Evolutionary conservation across 2,329 filamentous ascomycete genomes (phyloP), one percentile per base, ranked within the genome.

Genomic region (Alternaria arbusti): DNA sequence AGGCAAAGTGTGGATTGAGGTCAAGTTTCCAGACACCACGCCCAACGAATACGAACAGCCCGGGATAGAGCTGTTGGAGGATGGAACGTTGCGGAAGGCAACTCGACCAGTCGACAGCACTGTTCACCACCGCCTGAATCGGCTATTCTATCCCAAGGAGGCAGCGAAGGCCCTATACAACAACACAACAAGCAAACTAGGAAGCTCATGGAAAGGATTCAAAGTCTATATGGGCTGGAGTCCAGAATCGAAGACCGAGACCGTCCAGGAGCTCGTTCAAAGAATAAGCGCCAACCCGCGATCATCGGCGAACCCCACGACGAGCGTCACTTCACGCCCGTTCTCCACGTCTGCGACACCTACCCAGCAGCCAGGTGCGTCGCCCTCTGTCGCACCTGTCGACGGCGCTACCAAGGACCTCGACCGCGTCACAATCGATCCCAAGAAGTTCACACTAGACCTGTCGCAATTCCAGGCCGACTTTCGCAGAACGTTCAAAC

Each of bases 1-100:
- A 15, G 80, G 82, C n/a, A 79, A 76, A 23, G 77, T 74, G 54
- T 85, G 83, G 84, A 73, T 86, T 6, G 83, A 86, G 52, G 75
- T 85, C 17, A 77, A 75, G 15, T 85, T 84, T 51, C 85, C 84
- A 1, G 78, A 82, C 47, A 82, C 81, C 5, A 84, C 84, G 43
- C 84, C 84, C 1, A 72, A 77, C 64, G 84, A 86, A 63, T 86
- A 82, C 60, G 82, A 82, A 63, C 80, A 82, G 4, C 81, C 78
- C 20, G 85, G 85, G 9, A 69, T 76, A 30, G 75, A 78, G 50
- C 28, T 84, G 76, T 80, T 80, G 69, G 70, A 81, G 69, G 62
- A 80, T 80, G 67, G 57, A 75, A 40, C 36, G 71, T 64, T 78
- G 79, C 67, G 77, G 36, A 70, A 68, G 60, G 65, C 72, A 8